Conservation (phyloP, 345 rosid genomes). For the Populus deltoides region DNA sequence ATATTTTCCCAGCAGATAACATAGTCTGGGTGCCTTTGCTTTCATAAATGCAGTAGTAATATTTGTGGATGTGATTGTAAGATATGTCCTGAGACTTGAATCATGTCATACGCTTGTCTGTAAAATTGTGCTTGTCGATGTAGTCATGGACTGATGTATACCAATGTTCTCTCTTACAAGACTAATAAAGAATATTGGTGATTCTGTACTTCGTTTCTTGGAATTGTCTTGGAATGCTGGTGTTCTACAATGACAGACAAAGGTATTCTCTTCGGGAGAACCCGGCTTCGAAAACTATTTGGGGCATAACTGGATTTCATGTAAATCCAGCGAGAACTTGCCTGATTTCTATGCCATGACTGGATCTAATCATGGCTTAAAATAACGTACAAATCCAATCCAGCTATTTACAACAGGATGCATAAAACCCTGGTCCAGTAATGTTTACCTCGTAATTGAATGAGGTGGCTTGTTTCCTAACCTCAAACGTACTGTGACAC, state of each 20-base stretch:
- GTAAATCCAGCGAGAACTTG: background rate
- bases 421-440: background rate
- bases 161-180: background rate
- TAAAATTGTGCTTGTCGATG: background rate
- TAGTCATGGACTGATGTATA: too few species aligned
- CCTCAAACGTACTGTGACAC: background rate
- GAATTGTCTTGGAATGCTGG: background rate
- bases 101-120: background rate
- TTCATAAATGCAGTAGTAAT: slow-evolving; percentile 1
- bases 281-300: background rate
- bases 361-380: background rate
- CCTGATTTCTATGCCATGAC: background rate
- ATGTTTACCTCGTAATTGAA: background rate
- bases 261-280: background rate
- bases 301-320: background rate
- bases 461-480: background rate
- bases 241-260: background rate
- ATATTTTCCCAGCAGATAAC: slow-evolving; percentile 59
- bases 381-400: background rate
- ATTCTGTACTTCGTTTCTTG: background rate
- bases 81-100: background rate
- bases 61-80: background rate
- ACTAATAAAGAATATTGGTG: background rate
- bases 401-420: background rate
- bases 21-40: slow-evolving; percentile 50